Evolutionary conservation across 2,329 filamentous ascomycete species (phyloP), one percentile per base, ranked within the genome.

Genomic region (Phoma sp.): DNA sequence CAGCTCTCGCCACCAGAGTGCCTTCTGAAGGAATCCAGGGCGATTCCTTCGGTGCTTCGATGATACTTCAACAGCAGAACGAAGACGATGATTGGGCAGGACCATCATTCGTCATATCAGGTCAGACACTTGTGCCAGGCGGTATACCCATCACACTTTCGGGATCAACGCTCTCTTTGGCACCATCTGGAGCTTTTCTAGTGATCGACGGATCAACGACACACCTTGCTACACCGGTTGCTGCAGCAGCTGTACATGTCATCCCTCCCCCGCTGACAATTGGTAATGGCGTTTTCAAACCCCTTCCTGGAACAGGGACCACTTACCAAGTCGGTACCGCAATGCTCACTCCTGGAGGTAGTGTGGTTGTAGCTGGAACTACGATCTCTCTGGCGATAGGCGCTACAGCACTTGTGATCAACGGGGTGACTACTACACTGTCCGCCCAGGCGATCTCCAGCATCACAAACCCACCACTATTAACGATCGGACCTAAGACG

Each of bases 321-420:
- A 69, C 66, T 0, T 78, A 77, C 52, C 30, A 74, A 1, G 72
- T 80, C 36, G 67, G 66, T 22, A 71, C 70, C 3, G 62, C 69
- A 10, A 66, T 70, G 3, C 69, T 80, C 5, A 77, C 71, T 0
- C 73, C 77, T 0, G 77, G 76, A 10, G 75, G 74, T 7, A 53
- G 55, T 18, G 65, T 75, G 70, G 4, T 78, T 4, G 71, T 71
- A 36, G 76, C 71, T 1, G 57, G 52, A 10, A 70, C 60, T 22
- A 57, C 61, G n/a, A 62, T 75, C 6, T 73, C 67, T 2, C 65
- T 75, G 9, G 68, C 58, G 4, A 58, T 63, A 23, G 66, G 62
- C 11, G 70, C 59, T 42, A 71, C 64, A 13, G 66, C 66, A 8
- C 63, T 74, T 7, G 55, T 72, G 4, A 54, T 73, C 5, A 67